Conservation (phyloP, 345 rosid genomes). For the Salix purpurea region DNA sequence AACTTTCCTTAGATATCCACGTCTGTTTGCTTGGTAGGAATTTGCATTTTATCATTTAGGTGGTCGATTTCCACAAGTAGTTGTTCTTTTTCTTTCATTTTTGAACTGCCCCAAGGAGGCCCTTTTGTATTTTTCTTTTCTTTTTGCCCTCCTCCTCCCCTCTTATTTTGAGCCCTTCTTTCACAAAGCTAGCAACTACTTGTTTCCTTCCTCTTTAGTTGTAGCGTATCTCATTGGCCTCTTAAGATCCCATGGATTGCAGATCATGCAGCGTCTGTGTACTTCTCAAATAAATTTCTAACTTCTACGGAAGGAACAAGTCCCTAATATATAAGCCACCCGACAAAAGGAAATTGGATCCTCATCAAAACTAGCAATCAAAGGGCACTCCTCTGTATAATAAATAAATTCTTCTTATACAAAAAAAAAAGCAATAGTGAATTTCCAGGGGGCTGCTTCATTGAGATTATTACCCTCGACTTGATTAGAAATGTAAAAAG, state of each 20-base stretch:
- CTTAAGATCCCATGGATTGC: neutral
- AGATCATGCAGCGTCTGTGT: neutral
- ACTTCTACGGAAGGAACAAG: neutral
- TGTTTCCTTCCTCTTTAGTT: neutral
- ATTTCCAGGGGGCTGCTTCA: constrained; percentile 25
- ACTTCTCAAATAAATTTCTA: neutral
- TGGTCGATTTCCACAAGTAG: neutral
- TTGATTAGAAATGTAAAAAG: neutral
- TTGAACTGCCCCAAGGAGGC: neutral
- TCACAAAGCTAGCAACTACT: neutral
- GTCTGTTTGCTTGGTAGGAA: neutral
- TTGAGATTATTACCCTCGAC: constrained; percentile 8
- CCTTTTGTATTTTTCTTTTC: constrained; percentile 9
- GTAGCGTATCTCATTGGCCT: neutral
- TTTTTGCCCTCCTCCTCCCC: neutral
- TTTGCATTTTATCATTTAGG: neutral
- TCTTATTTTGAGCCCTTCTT: constrained; percentile 18
- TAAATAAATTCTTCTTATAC: neutral
- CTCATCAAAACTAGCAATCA: neutral
- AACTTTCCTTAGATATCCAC: neutral
- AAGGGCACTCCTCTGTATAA: neutral
- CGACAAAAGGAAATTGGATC: neutral
- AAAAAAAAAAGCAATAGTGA: constrained; percentile 1
- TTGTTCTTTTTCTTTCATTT: neutral
- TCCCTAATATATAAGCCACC: neutral